Conservation (phyloP, 306 rosid genomes). For the Senna siamea region DNA sequence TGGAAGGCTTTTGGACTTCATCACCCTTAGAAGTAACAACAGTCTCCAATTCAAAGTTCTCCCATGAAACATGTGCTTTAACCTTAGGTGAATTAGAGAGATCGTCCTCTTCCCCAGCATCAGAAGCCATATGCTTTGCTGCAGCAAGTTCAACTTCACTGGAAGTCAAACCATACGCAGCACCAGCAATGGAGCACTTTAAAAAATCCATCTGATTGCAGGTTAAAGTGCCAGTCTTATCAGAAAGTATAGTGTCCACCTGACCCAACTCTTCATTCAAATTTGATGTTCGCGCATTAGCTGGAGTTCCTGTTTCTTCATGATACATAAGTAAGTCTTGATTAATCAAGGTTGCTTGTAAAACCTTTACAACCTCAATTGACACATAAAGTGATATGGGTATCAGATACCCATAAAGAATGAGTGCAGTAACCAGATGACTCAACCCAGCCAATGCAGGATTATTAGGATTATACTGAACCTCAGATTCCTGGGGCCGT, state of each 20-base stretch:
- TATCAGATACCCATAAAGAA: constrained; percentile 95
- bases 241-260: constrained; percentile 98
- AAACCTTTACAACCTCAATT: constrained; percentile 95
- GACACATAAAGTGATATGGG: constrained; percentile 99
- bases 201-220: constrained; percentile 99
- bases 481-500: constrained; percentile 52
- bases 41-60: constrained; percentile 54
- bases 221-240: constrained; percentile 98
- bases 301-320: constrained; percentile 84
- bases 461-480: constrained; percentile 59
- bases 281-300: constrained; percentile 92
- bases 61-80: constrained; percentile 35
- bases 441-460: constrained; percentile 75
- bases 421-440: constrained; percentile 94
- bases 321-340: constrained; percentile 90
- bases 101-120: constrained; percentile 68
- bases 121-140: constrained; percentile 82
- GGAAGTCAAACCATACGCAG: constrained; percentile 73
- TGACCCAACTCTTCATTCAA: constrained; percentile 98
- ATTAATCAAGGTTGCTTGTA: constrained; percentile 90
- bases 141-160: constrained; percentile 99
- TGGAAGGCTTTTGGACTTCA: constrained; percentile 56
- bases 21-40: constrained; percentile 58
- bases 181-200: constrained; percentile 95
- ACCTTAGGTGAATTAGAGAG: constrained; percentile 55